phyloP scores from a whole-genome alignment of 2,329 filamentous ascomycete genomes.

The Arthrobotrys pseudoclavata region DNA sequence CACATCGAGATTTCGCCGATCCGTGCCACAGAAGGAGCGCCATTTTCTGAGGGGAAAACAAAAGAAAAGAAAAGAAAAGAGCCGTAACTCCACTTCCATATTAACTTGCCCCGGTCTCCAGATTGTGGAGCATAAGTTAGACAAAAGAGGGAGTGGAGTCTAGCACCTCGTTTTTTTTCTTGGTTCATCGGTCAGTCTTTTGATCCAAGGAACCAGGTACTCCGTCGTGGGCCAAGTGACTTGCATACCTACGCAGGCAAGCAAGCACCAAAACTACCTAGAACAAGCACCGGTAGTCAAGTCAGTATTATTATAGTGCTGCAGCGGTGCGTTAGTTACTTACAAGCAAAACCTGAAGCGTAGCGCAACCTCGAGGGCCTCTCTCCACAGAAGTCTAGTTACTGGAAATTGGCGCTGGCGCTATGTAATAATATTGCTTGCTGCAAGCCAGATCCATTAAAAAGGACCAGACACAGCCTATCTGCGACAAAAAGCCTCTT shows the following conservation, averaged over 20 bases:
- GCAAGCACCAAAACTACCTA: constrained; percentile 7
- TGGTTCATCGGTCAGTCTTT: constrained; percentile 53
- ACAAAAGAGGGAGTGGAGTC: constrained; percentile 58
- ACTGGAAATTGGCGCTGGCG: constrained; percentile 58
- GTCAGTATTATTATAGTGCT: not conserved
- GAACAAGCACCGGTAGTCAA: not conserved
- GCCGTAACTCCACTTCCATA: constrained; percentile 58
- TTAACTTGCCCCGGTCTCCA: constrained; percentile 59
- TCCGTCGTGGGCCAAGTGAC: constrained; percentile 59
- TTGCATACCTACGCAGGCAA: constrained; percentile 29
- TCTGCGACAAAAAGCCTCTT: constrained; percentile 58
- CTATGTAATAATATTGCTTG: constrained; percentile 58
- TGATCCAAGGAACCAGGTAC: constrained; percentile 60
- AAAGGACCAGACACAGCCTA: constrained; percentile 60
- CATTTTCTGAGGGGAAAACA: constrained; percentile 48
- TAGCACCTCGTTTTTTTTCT: constrained; percentile 59
- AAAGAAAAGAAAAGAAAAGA: constrained; percentile 34
- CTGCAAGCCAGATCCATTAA: constrained; percentile 56
- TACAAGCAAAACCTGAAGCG: constrained; percentile 21
- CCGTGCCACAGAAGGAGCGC: constrained; percentile 57
- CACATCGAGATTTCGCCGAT: constrained; percentile 57
- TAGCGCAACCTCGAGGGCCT: constrained; percentile 47
- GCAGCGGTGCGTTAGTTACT: constrained; percentile 16
- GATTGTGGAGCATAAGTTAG: constrained; percentile 56
- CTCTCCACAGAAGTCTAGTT: constrained; percentile 22